Percentiles rank a stretch among this genome's conserved stretches.
Conservation (phyloP, 2,329 filamentous ascomycete species). For the Clonostachys byssicola region DNA sequence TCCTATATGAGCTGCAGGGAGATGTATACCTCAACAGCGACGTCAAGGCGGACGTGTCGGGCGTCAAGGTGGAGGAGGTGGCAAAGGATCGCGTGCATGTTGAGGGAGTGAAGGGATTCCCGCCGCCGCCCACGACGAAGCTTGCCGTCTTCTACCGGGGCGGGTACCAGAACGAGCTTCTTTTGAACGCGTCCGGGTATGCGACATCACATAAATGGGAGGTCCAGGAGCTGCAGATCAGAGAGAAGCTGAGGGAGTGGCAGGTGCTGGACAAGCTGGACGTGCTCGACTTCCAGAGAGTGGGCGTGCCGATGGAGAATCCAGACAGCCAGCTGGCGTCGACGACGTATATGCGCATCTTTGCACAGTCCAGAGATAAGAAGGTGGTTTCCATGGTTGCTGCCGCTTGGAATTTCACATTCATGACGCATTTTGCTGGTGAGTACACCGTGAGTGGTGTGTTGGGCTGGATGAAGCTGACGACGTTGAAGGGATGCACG, state of each 20-base stretch:
- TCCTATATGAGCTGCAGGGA: conserved; percentile 44
- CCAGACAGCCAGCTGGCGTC: conserved; percentile 30
- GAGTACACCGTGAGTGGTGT: background rate
- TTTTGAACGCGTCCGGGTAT: conserved; percentile 42
- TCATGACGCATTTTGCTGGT: conserved; percentile 35
- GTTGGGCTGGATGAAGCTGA: background rate
- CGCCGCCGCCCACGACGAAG: conserved; percentile 45
- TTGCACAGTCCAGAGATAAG: conserved; percentile 27
- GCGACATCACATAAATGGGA: conserved; percentile 42
- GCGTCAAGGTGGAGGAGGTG: conserved; percentile 26
- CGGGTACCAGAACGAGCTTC: conserved; percentile 38
- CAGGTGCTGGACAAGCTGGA: conserved; percentile 34
- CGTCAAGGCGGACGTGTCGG: conserved; percentile 32
- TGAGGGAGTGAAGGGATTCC: conserved; percentile 28
- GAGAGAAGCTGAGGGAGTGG: conserved; percentile 29
- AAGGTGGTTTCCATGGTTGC: conserved; percentile 18
- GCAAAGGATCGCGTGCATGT: conserved; percentile 30
- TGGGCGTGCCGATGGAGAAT: conserved; percentile 17
- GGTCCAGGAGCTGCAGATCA: conserved; percentile 40
- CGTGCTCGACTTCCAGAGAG: conserved; percentile 46
- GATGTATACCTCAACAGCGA: conserved; percentile 43
- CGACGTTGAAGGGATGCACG: conserved; percentile 28
- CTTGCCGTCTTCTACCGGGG: conserved; percentile 44
- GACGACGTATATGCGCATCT: conserved; percentile 39
- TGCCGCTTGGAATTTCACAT: conserved; percentile 17